Evolutionary conservation across 352 stramenopile genomes (phyloP).

Genomic region (Pythium phragmitis): DNA sequence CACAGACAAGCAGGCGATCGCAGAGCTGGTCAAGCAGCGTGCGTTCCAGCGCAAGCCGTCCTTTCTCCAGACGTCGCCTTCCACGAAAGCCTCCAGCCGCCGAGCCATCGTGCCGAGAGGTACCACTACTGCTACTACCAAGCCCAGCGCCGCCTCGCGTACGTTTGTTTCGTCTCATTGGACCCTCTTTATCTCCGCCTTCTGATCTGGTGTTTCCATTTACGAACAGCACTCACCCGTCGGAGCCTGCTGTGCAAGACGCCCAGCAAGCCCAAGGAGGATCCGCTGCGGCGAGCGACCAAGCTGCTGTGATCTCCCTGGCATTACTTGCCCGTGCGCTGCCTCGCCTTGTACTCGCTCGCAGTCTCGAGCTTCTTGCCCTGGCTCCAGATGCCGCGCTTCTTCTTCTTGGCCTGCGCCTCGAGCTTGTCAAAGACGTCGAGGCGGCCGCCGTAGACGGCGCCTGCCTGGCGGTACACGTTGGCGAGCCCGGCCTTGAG

Average conservation of each 20-base stretch:
- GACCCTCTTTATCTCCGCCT: neutral
- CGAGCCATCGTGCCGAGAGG: conserved; percentile 6
- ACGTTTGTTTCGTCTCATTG: neutral
- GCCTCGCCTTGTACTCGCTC: conserved; percentile 74
- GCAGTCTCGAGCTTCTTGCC: conserved; percentile 70
- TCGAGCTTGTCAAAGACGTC: conserved; percentile 72
- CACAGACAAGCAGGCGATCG: conserved; percentile 26
- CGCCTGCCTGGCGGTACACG: conserved; percentile 74
- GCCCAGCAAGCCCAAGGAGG: conserved; percentile 3
- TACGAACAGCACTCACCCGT: conserved; percentile 17
- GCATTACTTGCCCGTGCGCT: conserved; percentile 39
- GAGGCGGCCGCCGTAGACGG: conserved; percentile 77
- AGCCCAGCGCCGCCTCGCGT: conserved; percentile 13
- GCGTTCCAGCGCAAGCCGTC: conserved; percentile 57
- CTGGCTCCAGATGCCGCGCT: conserved; percentile 77
- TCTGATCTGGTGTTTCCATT: neutral
- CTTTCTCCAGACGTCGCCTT: conserved; percentile 21
- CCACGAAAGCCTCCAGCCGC: conserved; percentile 29
- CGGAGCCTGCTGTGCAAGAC: conserved; percentile 25
- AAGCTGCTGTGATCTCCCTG: conserved; percentile 11
- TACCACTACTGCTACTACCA: neutral
- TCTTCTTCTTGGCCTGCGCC: conserved; percentile 54
- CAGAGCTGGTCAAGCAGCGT: conserved; percentile 56
- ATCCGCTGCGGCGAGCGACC: conserved; percentile 12
- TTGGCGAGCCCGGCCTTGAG: conserved; percentile 69